These are phyloP conservation scores for Didymella keratinophila DNA, from an alignment of 2,329 filamentous ascomycete genomes.

Conservation along the genomic window DNA sequence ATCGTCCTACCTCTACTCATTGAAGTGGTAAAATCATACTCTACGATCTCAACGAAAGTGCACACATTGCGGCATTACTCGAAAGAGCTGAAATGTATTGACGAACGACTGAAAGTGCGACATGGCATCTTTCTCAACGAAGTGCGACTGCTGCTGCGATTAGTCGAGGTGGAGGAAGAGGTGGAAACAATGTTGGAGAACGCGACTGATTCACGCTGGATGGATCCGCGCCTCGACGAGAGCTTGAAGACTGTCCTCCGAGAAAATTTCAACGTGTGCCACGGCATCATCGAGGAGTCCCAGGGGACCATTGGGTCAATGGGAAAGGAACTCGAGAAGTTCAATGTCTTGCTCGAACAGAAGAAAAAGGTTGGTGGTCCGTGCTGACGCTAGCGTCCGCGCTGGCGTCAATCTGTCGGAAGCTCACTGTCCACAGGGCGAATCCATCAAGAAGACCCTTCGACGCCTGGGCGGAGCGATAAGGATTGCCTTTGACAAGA, in stretches of 20 bases:
- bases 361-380: slow-evolving; percentile 25
- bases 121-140: slow-evolving; percentile 35
- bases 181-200: slow-evolving; percentile 31
- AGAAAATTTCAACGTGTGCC: slow-evolving; percentile 25
- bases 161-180: slow-evolving; percentile 25
- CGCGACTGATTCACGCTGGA: slow-evolving; percentile 24
- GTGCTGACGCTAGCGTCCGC: not conserved
- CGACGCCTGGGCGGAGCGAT: slow-evolving; percentile 24
- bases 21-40: slow-evolving; percentile 33
- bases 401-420: too few relatives aligned
- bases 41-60: slow-evolving; percentile 14
- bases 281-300: slow-evolving; percentile 26
- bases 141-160: slow-evolving; percentile 29
- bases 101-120: slow-evolving; percentile 24
- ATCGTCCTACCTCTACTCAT: slow-evolving; percentile 35
- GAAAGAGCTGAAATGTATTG: slow-evolving; percentile 27
- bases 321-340: slow-evolving; percentile 25
- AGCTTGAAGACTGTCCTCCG: slow-evolving; percentile 23
- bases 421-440: slow-evolving; percentile 15
- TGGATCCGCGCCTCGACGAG: slow-evolving; percentile 26
- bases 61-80: slow-evolving; percentile 31
- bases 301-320: slow-evolving; percentile 23
- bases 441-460: slow-evolving; percentile 26
- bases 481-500: slow-evolving; percentile 29
- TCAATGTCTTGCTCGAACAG: slow-evolving; percentile 23